Evolutionary conservation across 345 rosid genomes (phyloP).

Genomic region (Arabidopsis thaliana): DNA sequence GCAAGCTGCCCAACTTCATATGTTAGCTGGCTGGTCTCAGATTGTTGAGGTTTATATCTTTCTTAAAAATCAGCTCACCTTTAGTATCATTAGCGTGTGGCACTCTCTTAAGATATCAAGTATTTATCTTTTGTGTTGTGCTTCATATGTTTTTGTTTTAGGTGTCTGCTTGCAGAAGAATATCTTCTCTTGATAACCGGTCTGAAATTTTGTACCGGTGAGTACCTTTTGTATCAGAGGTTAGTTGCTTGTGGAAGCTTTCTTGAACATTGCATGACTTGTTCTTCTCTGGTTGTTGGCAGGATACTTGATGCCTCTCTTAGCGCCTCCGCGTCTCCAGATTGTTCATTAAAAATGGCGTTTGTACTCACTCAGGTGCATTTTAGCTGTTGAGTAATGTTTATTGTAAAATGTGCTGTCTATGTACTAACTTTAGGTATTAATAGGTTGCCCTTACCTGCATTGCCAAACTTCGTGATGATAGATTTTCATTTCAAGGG

Average conservation of each 20-base stretch:
- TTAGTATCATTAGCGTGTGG: slow-evolving; percentile 16
- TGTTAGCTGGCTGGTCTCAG: slow-evolving; percentile 97
- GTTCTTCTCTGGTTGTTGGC: slow-evolving; percentile 46
- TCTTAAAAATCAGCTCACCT: slow-evolving; percentile 19
- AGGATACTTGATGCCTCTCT: slow-evolving; percentile 93
- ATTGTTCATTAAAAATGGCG: slow-evolving; percentile 94
- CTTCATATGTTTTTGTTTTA: slow-evolving; percentile 38
- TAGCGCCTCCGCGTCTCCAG: slow-evolving; percentile 92
- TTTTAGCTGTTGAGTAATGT: slow-evolving; percentile 24
- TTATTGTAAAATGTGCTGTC: neutral
- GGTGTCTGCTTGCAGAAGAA: slow-evolving; percentile 85
- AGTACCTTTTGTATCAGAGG: slow-evolving; percentile 36
- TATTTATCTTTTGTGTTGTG: slow-evolving; percentile 22
- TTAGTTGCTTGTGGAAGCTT: slow-evolving; percentile 22
- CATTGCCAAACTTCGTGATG: slow-evolving; percentile 95
- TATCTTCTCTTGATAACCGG: slow-evolving; percentile 70
- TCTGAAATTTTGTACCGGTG: slow-evolving; percentile 85
- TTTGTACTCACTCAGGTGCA: slow-evolving; percentile 77
- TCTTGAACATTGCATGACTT: slow-evolving; percentile 37
- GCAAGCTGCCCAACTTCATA: slow-evolving; percentile 98
- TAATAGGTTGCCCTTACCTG: slow-evolving; percentile 94
- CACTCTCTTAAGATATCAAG: slow-evolving; percentile 7
- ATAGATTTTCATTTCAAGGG: slow-evolving; percentile 70
- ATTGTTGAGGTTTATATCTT: slow-evolving; percentile 73
- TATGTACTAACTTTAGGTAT: slow-evolving; percentile 33